Conservation (phyloP, 2,329 filamentous ascomycete species). For the Magnaporthiopsis incrustans region DNA sequence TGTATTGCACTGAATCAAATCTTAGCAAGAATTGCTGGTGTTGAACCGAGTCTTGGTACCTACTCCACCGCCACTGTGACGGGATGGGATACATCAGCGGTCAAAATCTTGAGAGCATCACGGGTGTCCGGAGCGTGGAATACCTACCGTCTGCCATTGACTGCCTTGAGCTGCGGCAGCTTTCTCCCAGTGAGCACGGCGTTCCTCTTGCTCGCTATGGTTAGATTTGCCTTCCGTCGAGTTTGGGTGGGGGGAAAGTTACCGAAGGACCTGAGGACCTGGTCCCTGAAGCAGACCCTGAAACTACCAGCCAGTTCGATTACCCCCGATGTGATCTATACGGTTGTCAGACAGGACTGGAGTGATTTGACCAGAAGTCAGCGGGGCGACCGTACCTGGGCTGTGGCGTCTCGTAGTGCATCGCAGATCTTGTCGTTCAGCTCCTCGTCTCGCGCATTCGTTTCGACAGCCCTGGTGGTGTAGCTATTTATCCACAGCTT, state of each 20-base stretch:
- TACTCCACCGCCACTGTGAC: neutral
- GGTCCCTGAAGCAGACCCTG: neutral
- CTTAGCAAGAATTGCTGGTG: neutral
- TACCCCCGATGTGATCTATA: neutral
- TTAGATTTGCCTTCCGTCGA: no score
- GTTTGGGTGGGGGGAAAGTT: no score
- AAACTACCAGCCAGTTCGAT: neutral
- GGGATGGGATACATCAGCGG: no score
- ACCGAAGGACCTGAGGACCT: conserved; percentile 1
- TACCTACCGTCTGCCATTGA: no score
- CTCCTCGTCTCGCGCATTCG: neutral
- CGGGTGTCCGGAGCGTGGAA: no score
- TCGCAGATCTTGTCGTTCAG: neutral
- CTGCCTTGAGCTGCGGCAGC: no score
- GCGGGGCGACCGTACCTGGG: neutral
- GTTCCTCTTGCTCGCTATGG: no score
- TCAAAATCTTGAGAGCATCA: no score
- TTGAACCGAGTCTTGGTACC: no score
- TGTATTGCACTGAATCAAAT: conserved; percentile 3
- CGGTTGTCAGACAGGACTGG: neutral
- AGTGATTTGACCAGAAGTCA: neutral
- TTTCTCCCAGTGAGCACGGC: no score
- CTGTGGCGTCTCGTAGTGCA: neutral
- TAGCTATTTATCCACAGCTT: conserved; percentile 2
- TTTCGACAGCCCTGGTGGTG: neutral